phyloP scores from a whole-genome alignment of 805 yeast species.

The Grigorovia transvaalensis region DNA sequence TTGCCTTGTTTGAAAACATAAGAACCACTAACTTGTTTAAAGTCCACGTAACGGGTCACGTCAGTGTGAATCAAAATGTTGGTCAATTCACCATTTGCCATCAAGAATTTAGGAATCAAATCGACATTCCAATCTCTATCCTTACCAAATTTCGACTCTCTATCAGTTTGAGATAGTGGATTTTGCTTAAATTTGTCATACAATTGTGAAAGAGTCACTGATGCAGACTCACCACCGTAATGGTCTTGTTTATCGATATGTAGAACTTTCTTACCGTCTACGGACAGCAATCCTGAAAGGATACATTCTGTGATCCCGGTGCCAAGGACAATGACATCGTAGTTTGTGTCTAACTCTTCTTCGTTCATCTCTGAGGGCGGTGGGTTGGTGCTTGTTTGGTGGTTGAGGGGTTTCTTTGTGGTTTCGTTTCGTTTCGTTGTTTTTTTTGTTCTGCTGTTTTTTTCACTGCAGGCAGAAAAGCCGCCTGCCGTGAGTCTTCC shows the following conservation, averaged over 20 bases:
- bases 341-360: conserved; percentile 75
- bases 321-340: conserved; percentile 94
- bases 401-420: background rate
- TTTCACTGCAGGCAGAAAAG: too few species aligned
- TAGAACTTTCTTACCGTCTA: conserved; percentile 95
- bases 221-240: conserved; percentile 89
- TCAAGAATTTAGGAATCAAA: conserved; percentile 88
- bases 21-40: conserved; percentile 92
- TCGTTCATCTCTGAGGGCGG: conserved; percentile 1
- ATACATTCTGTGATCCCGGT: conserved; percentile 95
- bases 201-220: conserved; percentile 56
- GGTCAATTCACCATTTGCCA: conserved; percentile 97
- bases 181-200: conserved; percentile 82
- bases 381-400: background rate
- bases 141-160: conserved; percentile 67
- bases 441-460: too few species aligned
- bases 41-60: conserved; percentile 90
- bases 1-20: conserved; percentile 81
- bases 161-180: conserved; percentile 51
- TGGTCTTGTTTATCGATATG: conserved; percentile 95
- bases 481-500: too few species aligned
- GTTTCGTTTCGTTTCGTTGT: background rate
- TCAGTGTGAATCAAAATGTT: conserved; percentile 92
- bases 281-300: conserved; percentile 83
- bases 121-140: conserved; percentile 98